Percentiles rank a stretch among this genome's conserved stretches.
Conservation (phyloP, 805 yeast species). For the Metschnikowia amazonensis region DNA sequence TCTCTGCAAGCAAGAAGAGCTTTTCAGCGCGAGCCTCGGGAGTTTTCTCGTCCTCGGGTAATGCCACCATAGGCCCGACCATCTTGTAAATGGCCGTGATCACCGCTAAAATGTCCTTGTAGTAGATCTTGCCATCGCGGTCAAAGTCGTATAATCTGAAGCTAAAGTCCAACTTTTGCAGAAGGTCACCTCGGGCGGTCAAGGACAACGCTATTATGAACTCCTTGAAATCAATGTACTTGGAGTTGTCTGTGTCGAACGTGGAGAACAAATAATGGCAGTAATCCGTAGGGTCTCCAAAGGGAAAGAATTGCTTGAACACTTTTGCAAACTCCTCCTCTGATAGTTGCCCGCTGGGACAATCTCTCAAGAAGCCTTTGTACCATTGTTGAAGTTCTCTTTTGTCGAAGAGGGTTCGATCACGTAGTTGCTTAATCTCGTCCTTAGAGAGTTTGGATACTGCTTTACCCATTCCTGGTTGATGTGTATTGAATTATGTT, state of each 20-base stretch:
- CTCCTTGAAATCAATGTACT: slow-evolving; percentile 85
- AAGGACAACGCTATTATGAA: slow-evolving; percentile 84
- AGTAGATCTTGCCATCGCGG: slow-evolving; percentile 70
- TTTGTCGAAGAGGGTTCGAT: slow-evolving; percentile 86
- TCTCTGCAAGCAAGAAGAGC: slow-evolving; percentile 70
- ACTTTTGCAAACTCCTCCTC: slow-evolving; percentile 87
- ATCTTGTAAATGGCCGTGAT: slow-evolving; percentile 84
- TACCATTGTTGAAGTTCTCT: slow-evolving; percentile 98
- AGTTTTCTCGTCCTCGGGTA: slow-evolving; percentile 85
- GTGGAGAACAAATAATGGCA: slow-evolving; percentile 85
- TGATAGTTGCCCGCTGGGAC: slow-evolving; percentile 84
- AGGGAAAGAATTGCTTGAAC: slow-evolving; percentile 95
- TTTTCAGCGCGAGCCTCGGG: slow-evolving; percentile 85
- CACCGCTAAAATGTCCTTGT: slow-evolving; percentile 74
- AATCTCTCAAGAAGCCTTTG: slow-evolving; percentile 90
- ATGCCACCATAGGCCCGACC: slow-evolving; percentile 91
- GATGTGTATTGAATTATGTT: too few relatives aligned
- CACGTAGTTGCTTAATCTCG: slow-evolving; percentile 76
- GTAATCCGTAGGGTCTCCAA: slow-evolving; percentile 93
- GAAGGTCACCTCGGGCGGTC: slow-evolving; percentile 79
- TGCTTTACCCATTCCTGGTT: slow-evolving; percentile 96
- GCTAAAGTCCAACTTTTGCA: slow-evolving; percentile 86
- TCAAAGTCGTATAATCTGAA: slow-evolving; percentile 83
- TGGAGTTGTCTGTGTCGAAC: slow-evolving; percentile 78
- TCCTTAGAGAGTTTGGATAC: slow-evolving; percentile 90